Conservation (phyloP, 768 basidiomycete genomes). For the Fomitopsis pulvina region DNA sequence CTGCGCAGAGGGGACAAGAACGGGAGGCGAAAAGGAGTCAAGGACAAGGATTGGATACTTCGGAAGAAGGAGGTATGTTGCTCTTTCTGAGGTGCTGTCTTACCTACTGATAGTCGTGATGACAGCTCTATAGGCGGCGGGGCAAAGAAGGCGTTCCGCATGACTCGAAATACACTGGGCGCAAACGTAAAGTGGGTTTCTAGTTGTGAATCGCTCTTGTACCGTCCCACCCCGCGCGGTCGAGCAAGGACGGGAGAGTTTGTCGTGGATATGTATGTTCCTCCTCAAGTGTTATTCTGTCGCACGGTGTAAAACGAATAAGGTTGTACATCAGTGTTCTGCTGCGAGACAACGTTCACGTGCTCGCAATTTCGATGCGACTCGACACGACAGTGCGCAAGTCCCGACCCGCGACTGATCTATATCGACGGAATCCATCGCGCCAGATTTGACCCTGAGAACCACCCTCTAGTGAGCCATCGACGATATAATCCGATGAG, state of each 20-base stretch:
- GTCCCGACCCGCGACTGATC: no score
- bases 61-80: conserved; percentile 87
- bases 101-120: conserved; percentile 1
- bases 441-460: no score
- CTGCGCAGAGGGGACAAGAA: conserved; percentile 48
- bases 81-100: neutral
- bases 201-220: conserved; percentile 22
- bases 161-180: conserved; percentile 89
- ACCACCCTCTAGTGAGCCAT: no score
- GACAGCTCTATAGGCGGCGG: conserved; percentile 72
- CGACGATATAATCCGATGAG: no score
- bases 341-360: neutral
- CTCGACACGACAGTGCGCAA: no score
- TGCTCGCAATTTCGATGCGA: neutral
- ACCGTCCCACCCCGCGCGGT: no score
- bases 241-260: no score
- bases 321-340: no score
- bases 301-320: no score
- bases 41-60: conserved; percentile 88
- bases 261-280: no score
- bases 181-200: conserved; percentile 77
- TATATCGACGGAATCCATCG: no score
- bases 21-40: conserved; percentile 65
- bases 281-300: neutral
- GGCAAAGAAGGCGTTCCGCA: conserved; percentile 81